Evolutionary conservation across 2,329 filamentous ascomycete genomes (phyloP).

Genomic region (Byssoonygena ceratinophila): DNA sequence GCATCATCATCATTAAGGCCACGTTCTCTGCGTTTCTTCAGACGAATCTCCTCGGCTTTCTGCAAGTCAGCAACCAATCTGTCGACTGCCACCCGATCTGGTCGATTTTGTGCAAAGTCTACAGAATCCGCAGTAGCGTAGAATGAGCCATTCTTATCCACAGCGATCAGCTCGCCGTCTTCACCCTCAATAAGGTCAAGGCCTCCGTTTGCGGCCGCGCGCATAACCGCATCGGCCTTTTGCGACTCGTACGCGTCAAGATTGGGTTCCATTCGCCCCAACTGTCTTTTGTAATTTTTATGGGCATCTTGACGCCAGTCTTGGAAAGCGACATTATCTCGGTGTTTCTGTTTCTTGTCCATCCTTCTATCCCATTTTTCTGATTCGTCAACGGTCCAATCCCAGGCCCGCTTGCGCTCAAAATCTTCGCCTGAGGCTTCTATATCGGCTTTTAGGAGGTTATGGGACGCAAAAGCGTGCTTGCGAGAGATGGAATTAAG

Average conservation of each 20-base stretch:
- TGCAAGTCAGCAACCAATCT: conserved; percentile 73
- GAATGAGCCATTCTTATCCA: conserved; percentile 83
- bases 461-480: conserved; percentile 79
- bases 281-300: conserved; percentile 88
- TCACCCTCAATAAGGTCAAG: conserved; percentile 94
- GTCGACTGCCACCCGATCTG: conserved; percentile 77
- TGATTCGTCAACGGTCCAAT: conserved; percentile 92
- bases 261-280: conserved; percentile 65
- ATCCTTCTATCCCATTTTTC: conserved; percentile 88
- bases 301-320: conserved; percentile 79
- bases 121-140: conserved; percentile 80
- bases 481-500: conserved; percentile 72
- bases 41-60: conserved; percentile 73
- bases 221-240: conserved; percentile 74
- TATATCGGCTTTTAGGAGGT: conserved; percentile 83
- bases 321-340: conserved; percentile 79
- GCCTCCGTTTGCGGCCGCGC: conserved; percentile 70
- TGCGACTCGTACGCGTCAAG: conserved; percentile 76
- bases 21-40: conserved; percentile 78
- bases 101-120: conserved; percentile 72
- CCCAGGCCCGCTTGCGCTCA: conserved; percentile 95
- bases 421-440: conserved; percentile 82
- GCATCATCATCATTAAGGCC: conserved; percentile 71
- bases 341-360: conserved; percentile 69
- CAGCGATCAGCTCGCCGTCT: conserved; percentile 82